Base-by-base conservation (phyloP, 2,329 filamentous ascomycete species). In the Cytospora schulzeri region DNA sequence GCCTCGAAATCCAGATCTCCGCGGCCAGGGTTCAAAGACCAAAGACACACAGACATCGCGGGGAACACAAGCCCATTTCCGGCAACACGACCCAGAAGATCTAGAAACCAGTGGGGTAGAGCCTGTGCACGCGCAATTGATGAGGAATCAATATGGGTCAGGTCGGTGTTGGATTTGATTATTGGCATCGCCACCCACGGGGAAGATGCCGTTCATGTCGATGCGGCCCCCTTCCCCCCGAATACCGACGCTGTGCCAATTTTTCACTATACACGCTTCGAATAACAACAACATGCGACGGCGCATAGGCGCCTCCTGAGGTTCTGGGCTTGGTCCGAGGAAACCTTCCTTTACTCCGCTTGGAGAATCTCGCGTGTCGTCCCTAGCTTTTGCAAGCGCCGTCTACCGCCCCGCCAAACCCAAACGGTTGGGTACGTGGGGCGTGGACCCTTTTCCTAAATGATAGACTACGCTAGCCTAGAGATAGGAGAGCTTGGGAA, bases 331-430 rank as follows among this genome's bases (percentile, higher is more conserved):
- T 22, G 11, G 1, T 24, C n/a, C 45, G n/a, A 22, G 2, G 45
- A n/a, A 45, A 48, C n/a, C 14, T 7, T 22, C 8, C 3, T 14
- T 48, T 48, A 24, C 45, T 48, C 45, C 52, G 52, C 60, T 38
- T 62, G 60, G 60, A 56, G 50, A 54, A 62, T 35, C 14, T n/a
- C 52, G 52, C 52, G 22, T 56, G 38, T 54, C 35, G 28, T 54
- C 56, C 52, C 29, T 38, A 57, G 22, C n/a, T 48, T 17, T 12
- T 31, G 58, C 58, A 48, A 26, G 38, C 52, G 57, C 33, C 33
- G 22, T 61, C 33, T 19, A 45, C 58, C 59, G 59, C 38, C 59
- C 59, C 60, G 63, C 54, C 59, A 57, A n/a, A 58, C 59, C 61
- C 64, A 51, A 58, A 48, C 52, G 33, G 54, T 52, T 57, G 64